phyloP scores from a whole-genome alignment of 495 filamentous ascomycete genomes.

The Margaritispora aquatica region DNA sequence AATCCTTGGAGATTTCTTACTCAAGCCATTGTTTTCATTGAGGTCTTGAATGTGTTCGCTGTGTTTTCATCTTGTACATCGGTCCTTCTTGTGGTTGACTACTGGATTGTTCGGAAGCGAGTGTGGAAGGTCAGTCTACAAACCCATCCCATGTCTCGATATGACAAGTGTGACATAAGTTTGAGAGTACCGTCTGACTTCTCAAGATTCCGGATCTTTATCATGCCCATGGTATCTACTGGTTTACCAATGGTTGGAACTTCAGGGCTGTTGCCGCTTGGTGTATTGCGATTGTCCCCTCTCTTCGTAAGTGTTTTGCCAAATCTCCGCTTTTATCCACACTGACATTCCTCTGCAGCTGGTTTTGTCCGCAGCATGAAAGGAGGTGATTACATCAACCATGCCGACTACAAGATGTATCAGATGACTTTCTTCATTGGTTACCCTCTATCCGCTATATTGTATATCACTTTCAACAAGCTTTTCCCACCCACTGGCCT shows the following conservation, averaged over 20 bases:
- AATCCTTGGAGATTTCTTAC: neutral
- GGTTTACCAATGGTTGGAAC: neutral
- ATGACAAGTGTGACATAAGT: too few relatives aligned
- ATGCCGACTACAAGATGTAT: neutral
- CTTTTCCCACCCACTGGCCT: neutral
- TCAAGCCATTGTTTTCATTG: neutral
- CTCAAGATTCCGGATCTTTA: neutral
- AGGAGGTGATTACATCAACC: neutral
- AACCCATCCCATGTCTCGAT: too few relatives aligned
- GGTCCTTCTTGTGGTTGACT: neutral
- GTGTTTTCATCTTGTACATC: neutral
- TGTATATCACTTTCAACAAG: neutral
- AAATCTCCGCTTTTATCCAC: too few relatives aligned
- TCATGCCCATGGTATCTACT: neutral
- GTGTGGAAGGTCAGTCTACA: neutral
- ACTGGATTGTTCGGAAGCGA: neutral
- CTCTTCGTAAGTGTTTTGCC: neutral
- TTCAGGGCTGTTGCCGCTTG: neutral
- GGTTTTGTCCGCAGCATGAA: neutral
- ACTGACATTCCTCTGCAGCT: neutral
- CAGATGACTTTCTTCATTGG: neutral
- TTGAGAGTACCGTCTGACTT: too few relatives aligned
- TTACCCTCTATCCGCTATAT: neutral
- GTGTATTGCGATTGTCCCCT: neutral
- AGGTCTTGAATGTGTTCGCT: neutral